A percentile compares a stretch with the other conserved stretches of the same genome.
phyloP scores from a whole-genome alignment of 305 asterid genomes.

The Plantago coronopus region DNA sequence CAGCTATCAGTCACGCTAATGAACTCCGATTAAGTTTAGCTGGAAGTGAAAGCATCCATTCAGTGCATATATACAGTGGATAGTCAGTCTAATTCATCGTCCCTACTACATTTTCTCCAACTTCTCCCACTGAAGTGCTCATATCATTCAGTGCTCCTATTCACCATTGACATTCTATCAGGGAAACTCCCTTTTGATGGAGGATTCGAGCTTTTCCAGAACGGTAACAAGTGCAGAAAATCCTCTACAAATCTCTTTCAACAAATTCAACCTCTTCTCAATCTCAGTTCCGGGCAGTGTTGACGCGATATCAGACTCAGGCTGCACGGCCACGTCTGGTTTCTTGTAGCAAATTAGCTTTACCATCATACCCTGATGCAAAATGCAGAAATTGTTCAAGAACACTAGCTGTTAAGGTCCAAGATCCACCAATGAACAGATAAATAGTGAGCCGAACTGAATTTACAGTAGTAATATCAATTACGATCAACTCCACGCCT shows the following conservation, averaged over 20 bases:
- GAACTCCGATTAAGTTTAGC: too few species aligned
- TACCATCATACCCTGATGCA: slow-evolving; percentile 71
- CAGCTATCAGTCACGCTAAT: too few species aligned
- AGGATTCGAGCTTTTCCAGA: slow-evolving; percentile 50
- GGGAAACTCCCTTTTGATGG: slow-evolving; percentile 21
- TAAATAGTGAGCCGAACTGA: not conserved
- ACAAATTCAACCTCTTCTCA: slow-evolving; percentile 49
- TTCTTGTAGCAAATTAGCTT: slow-evolving; percentile 47
- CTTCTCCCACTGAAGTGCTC: too few species aligned
- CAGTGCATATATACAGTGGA: too few species aligned
- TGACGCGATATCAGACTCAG: not conserved
- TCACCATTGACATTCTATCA: not conserved
- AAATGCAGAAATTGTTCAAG: slow-evolving; percentile 18
- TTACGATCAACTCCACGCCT: not conserved
- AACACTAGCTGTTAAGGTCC: not conserved
- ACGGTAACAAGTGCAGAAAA: slow-evolving; percentile 33
- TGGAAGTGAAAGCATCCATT: too few species aligned
- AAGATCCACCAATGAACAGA: not conserved
- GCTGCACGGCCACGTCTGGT: slow-evolving; percentile 16
- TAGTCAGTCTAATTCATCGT: too few species aligned
- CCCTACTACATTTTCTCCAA: too few species aligned
- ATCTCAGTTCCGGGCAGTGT: slow-evolving; percentile 21
- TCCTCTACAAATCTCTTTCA: slow-evolving; percentile 65
- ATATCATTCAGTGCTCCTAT: too few species aligned
- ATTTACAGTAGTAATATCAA: not conserved